A percentile compares a stretch with the other conserved stretches of the same genome.
Evolutionary conservation across 1,284 basidiomycete genomes (phyloP).

Genomic region (Trichosporon coremiiforme): DNA sequence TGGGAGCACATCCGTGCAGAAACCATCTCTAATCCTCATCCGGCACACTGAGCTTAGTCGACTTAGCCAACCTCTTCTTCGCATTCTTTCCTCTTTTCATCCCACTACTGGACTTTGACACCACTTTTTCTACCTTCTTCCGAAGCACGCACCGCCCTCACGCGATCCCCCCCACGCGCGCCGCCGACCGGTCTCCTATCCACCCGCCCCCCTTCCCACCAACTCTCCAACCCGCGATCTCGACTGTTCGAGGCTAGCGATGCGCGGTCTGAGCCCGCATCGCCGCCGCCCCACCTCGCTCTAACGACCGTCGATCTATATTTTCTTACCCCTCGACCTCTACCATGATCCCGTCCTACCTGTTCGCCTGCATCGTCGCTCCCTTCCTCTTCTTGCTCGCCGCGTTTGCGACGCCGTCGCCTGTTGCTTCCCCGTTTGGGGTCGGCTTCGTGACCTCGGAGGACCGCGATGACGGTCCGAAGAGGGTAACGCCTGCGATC

Average conservation of each 20-base stretch:
- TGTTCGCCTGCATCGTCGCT: slow-evolving; percentile 24
- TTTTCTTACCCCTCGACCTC: slow-evolving; percentile 4
- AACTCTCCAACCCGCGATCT: slow-evolving; percentile 7
- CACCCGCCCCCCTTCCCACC: neutral
- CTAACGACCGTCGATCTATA: neutral
- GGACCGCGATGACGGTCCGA: neutral
- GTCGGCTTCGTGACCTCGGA: slow-evolving; percentile 24
- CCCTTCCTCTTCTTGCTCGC: slow-evolving; percentile 28
- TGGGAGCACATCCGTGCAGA: slow-evolving; percentile 1
- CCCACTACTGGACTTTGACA: neutral
- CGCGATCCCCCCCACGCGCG: neutral
- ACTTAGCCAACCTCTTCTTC: slow-evolving; percentile 7
- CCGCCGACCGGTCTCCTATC: neutral
- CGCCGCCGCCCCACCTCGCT: slow-evolving; percentile 21
- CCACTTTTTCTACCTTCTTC: neutral
- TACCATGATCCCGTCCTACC: slow-evolving; percentile 28
- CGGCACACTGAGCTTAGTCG: slow-evolving; percentile 2
- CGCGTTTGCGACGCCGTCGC: slow-evolving; percentile 19
- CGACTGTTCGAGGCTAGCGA: slow-evolving; percentile 26
- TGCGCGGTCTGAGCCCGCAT: slow-evolving; percentile 31
- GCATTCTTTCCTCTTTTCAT: slow-evolving; percentile 11
- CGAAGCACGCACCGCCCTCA: neutral
- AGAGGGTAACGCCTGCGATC: neutral
- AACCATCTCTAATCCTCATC: neutral
- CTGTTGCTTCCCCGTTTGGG: slow-evolving; percentile 23